phyloP scores from a whole-genome alignment of 352 stramenopile species.

The Globisporangium cederbergense region DNA sequence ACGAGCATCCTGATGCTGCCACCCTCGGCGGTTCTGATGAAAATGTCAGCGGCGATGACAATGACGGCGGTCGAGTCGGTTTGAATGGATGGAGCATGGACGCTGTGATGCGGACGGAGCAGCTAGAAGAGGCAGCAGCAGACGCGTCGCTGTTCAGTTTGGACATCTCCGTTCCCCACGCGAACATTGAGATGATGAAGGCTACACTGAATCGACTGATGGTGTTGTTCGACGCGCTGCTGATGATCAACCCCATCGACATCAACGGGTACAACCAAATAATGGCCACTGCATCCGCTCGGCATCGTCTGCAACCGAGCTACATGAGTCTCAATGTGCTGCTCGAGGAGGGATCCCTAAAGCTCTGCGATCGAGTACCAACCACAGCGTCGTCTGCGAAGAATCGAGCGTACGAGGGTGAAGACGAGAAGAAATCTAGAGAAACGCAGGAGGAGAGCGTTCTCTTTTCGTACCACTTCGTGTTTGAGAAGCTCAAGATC shows the following conservation, averaged over 20 bases:
- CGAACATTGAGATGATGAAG: constrained; percentile 59
- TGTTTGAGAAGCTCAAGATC: constrained; percentile 69
- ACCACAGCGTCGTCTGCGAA: constrained; percentile 7
- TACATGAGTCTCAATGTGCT: constrained; percentile 76
- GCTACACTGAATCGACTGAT: constrained; percentile 72
- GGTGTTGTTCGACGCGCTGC: constrained; percentile 77
- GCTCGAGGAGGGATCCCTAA: constrained; percentile 55
- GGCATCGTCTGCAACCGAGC: constrained; percentile 59
- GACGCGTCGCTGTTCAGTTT: constrained; percentile 54
- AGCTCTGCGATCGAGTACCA: constrained; percentile 51
- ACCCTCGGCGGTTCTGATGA: constrained; percentile 26
- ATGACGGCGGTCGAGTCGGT: constrained; percentile 71
- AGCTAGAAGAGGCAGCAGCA: constrained; percentile 56
- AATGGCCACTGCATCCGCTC: constrained; percentile 42
- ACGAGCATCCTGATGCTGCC: constrained; percentile 42
- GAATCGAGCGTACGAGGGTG: not conserved
- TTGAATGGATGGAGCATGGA: constrained; percentile 82
- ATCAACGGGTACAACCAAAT: constrained; percentile 79
- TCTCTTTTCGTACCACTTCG: constrained; percentile 70
- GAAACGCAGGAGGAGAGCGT: constrained; percentile 6
- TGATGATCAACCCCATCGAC: constrained; percentile 88
- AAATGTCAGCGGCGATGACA: constrained; percentile 66
- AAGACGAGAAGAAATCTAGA: constrained; percentile 5
- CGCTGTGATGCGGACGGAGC: constrained; percentile 50
- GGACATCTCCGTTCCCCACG: constrained; percentile 53